Conservation (phyloP, 192 early-diverging fungal species). For the Entomortierella beljakovae region DNA sequence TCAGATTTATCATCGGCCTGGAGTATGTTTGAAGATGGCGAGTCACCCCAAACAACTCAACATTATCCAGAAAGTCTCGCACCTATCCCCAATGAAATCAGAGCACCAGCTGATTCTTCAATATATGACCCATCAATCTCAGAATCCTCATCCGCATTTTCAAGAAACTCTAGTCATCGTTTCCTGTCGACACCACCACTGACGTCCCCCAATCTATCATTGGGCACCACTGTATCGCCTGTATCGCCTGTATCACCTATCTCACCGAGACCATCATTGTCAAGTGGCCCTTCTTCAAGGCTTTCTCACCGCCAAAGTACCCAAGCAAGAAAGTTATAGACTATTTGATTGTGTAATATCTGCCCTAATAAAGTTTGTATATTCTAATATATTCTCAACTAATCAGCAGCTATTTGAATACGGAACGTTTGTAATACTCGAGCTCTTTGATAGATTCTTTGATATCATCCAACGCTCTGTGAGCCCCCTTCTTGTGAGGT, state of each 20-base stretch:
- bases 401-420: constrained; percentile 64
- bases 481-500: constrained; percentile 71
- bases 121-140: neutral
- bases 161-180: neutral
- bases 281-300: constrained; percentile 3
- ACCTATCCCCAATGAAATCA: neutral
- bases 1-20: neutral
- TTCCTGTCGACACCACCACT: constrained; percentile 7
- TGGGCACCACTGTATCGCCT: neutral
- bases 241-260: constrained; percentile 17
- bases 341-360: neutral
- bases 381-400: neutral
- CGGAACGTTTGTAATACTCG: constrained; percentile 71
- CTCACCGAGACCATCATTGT: constrained; percentile 16
- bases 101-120: neutral
- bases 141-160: neutral
- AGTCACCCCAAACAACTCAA: neutral
- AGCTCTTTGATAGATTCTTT: constrained; percentile 92
- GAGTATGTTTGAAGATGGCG: constrained; percentile 5
- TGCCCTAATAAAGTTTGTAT: neutral
- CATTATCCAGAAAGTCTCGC: neutral
- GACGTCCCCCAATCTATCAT: neutral
- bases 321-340: constrained; percentile 4
- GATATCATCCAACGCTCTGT: constrained; percentile 94
- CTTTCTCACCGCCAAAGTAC: constrained; percentile 24